Conservation (phyloP, 441 rosid genomes). For the Populus tomentosa region DNA sequence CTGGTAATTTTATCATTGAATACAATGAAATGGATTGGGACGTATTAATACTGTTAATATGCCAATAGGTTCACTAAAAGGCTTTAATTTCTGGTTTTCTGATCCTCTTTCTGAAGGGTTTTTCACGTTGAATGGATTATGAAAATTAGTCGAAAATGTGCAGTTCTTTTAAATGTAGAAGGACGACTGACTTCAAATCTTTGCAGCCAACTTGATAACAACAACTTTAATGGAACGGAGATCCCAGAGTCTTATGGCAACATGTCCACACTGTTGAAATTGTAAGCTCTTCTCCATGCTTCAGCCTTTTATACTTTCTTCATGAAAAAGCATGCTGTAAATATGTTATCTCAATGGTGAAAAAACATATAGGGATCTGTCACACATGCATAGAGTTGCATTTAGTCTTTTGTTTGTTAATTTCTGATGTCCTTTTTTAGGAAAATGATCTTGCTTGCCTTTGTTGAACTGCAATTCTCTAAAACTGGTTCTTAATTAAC, state of each 20-base stretch:
- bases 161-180: not conserved
- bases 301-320: not conserved
- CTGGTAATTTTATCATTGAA: not conserved
- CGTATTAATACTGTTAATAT: not conserved
- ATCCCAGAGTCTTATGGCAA: conserved; percentile 16
- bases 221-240: conserved; percentile 14
- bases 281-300: conserved; percentile 11
- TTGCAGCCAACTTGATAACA: conserved; percentile 22
- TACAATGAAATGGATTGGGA: not conserved
- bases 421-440: not conserved
- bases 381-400: not conserved
- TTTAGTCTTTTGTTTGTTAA: not conserved
- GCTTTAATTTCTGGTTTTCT: not conserved
- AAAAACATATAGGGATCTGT: not conserved
- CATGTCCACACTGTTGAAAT: conserved; percentile 12
- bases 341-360: not conserved
- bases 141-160: not conserved
- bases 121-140: not conserved
- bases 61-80: not conserved
- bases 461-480: not conserved
- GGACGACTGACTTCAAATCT: not conserved
- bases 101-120: not conserved
- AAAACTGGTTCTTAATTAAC: not conserved
- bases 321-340: not conserved
- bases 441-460: not conserved